phyloP scores from a whole-genome alignment of 2,329 filamentous ascomycete species.

The Dactylonectria macrodidyma region DNA sequence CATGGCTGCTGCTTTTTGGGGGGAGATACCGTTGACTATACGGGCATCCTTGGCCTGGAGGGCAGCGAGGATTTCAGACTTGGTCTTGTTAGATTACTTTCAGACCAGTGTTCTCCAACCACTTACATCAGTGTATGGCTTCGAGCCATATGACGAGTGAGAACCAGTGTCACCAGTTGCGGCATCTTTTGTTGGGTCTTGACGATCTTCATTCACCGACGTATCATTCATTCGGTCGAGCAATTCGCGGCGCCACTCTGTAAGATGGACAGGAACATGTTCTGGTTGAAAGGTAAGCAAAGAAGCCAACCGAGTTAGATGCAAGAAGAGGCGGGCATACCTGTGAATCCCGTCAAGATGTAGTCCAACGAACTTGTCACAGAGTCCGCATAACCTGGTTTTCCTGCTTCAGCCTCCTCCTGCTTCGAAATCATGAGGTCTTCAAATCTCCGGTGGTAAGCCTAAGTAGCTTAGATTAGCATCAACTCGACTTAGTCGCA shows the following conservation, averaged over 20 bases:
- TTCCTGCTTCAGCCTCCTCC: background rate
- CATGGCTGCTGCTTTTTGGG: slow-evolving; percentile 30
- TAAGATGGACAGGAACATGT: slow-evolving; percentile 11
- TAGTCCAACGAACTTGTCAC: slow-evolving; percentile 16
- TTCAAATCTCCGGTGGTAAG: slow-evolving; percentile 12
- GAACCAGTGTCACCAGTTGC: background rate
- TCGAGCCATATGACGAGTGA: slow-evolving; percentile 12
- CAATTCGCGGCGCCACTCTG: slow-evolving; percentile 27
- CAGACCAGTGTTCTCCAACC: too few relatives aligned
- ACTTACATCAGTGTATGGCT: slow-evolving; percentile 40
- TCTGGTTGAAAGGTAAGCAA: slow-evolving; percentile 6
- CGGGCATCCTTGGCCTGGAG: slow-evolving; percentile 40
- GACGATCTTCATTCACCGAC: background rate
- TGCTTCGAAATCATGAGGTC: background rate
- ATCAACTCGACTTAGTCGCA: background rate
- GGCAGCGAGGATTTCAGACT: slow-evolving; percentile 40
- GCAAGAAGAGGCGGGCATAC: background rate
- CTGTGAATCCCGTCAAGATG: slow-evolving; percentile 10
- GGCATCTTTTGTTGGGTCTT: background rate
- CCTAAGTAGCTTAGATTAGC: slow-evolving; percentile 2
- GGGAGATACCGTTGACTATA: slow-evolving; percentile 39
- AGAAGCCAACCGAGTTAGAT: too few relatives aligned
- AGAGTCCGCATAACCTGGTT: background rate
- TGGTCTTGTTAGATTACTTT: background rate
- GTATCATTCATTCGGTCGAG: background rate